Evolutionary conservation across 768 basidiomycete genomes (phyloP), one percentile per base, ranked within the genome.

Genomic region (Tylopilus sp.): DNA sequence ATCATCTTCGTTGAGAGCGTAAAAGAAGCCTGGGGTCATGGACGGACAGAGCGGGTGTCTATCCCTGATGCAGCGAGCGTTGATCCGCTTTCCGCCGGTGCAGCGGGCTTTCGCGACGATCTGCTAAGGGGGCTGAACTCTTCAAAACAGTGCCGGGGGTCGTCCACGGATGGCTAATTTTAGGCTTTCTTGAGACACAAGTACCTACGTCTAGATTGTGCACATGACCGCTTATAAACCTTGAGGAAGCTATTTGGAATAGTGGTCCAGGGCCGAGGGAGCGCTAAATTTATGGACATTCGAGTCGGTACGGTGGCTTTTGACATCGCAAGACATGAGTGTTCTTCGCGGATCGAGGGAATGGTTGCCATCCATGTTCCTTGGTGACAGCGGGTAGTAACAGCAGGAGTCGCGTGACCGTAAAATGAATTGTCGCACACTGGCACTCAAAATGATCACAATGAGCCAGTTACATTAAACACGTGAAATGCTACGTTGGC

Each of bases 391-490:
- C 33, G 6, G 33, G 33, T 35, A 35, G 33, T 35, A 35, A 17
- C 33, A 17, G 33, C 17, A 35, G 33, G 15, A 42, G 38, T 51
- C 38, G 49, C 28, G 58, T 56, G 46, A 40, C 35, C 39, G 22
- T 3, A 40, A 38, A 48, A 35, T 20, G 31, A 31, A 28, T 25
- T 18, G 22, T 47, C 36, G 28, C 25, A 35, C 30, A 8, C 38
- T 13, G 30, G 10, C 22, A 40, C 6, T 30, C 30, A 3, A 2
- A 33, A 15, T 15, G 31, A 15, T 42, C 18, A n/a, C 25, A 26
- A 33, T 53, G 30, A 20, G 33, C 13, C 12, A 38, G 39, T 56
- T 46, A 40, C 2, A 12, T 40, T 18, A 50, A 39, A 56, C 33
- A 45, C 30, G 40, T 22, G 55, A 5, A 50, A 33, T 36, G 4